Base-by-base conservation (phyloP, 768 basidiomycete species). In the Tylopilus sp. region DNA sequence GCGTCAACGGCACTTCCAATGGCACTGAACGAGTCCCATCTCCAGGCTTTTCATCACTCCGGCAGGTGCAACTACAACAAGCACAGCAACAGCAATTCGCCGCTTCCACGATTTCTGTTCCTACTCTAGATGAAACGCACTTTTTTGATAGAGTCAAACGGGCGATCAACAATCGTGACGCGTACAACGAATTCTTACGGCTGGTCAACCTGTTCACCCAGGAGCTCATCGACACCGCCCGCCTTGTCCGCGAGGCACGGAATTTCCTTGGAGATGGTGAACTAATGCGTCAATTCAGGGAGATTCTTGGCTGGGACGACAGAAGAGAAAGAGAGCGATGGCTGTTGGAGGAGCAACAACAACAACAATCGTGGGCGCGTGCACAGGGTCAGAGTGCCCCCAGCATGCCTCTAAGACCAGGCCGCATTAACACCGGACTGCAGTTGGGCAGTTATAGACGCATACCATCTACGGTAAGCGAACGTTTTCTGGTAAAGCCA, bases 191-290 rank as follows among this genome's bases (percentile, higher is more conserved):
- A 69, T 98, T 99, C 71, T 73, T 99, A 54, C 97, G 94, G 65
- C 75, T 98, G 40, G 80, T 98, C 58, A 98, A 98, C 68, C 78
- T 99, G 2, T 99, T 94, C 64, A 89, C 91, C 2, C 92, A 95
- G 64, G 91, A 94, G 53, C 83, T 91, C 63, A 95, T 99, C 59
- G 94, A 98, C 61, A 82, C 85, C 2, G 80, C 84, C 22, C 82
- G 86, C 15, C 79, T 98, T 9, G 79, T 98, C 43, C 83, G 88
- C 57, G 88, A 95, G 60, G 83, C 84, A 30, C 75, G 81, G 21
- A 79, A 83, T 52, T 98, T 90, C 66, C 73, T 84, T 69, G 82
- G 82, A 0, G 87, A 92, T 6, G 79, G 81, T 12, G 92, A 94
- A 40, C 72, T 97, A 18, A 81, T 91, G 78, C 76, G 75, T 38